Evolutionary conservation across 306 rosid species (phyloP).

Genomic region (Cicer pinnatifidum): DNA sequence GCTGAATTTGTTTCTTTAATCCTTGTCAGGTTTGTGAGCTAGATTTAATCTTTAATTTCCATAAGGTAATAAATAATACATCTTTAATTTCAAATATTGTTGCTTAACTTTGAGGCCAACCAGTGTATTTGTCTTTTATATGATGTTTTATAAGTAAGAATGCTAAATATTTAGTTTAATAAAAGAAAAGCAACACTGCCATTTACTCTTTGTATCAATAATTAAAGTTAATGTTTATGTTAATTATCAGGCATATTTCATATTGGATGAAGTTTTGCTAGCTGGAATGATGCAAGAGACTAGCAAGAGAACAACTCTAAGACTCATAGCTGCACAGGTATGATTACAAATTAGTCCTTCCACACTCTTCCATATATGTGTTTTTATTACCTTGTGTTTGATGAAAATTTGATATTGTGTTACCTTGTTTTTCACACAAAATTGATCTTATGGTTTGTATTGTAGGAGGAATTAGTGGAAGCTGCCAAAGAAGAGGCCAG

Average conservation of each 20-base stretch:
- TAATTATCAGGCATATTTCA: conserved; percentile 73
- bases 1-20: conserved; percentile 22
- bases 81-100: neutral
- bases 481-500: conserved; percentile 77
- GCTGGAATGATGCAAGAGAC: conserved; percentile 90
- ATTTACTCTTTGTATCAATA: neutral
- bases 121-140: no score
- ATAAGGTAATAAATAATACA: conserved; percentile 69
- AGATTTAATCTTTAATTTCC: conserved; percentile 86
- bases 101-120: neutral
- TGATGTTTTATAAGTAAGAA: no score
- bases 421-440: neutral
- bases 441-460: conserved; percentile 32
- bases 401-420: conserved; percentile 5
- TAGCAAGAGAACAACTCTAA: conserved; percentile 79
- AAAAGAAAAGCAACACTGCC: no score
- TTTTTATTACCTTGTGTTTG: neutral
- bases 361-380: neutral
- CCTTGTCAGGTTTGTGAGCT: conserved; percentile 71
- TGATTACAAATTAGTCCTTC: neutral
- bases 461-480: conserved; percentile 90
- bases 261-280: conserved; percentile 81
- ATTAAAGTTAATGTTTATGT: conserved; percentile 25
- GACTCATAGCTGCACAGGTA: conserved; percentile 87
- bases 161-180: no score